Base-by-base conservation (phyloP, 768 basidiomycete species). In the Mycena belliarum region DNA sequence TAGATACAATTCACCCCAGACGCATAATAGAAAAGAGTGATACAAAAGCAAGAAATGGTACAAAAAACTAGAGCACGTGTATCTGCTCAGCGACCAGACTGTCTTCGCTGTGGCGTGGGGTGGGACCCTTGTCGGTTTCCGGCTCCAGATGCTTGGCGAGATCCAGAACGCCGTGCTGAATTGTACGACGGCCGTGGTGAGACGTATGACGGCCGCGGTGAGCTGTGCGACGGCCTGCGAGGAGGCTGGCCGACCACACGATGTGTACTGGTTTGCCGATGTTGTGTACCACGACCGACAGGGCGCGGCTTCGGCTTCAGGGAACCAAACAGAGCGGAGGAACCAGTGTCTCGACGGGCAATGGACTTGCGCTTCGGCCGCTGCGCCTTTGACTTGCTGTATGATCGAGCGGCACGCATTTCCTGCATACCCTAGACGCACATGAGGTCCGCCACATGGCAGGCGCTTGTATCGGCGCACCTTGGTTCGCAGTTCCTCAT, bases 361-460 rank as follows among this genome's bases (percentile, higher is more conserved):
- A 55, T 16, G 28, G 59, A 25, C 25, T 66, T 69, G 46, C 58
- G 61, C 37, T 41, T 59, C n/a, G 61, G 51, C 9, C n/a, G n/a
- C 8, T 43, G 32, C 20, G 57, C 35, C 58, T 54, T 64, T n/a
- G 52, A 56, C 50, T 64, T 56, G 57, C 63, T 66, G 54, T 68
- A 53, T 21, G 58, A 61, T 47, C 66, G 66, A 5, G 88, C 88
- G 26, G 79, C 79, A 48, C 74, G 75, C 85, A 90, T 90, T 71
- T 91, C 89, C 49, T 76, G 76, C 69, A 89, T 89, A 44, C 89
- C 89, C 76, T 83, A 63, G 9, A 52, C 40, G 49, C 33, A 55
- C 60, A 56, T 63, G 49, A 60, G 9, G 29, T 32, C 29, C 12
- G n/a, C 29, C 29, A 32, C 29, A 32, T 12, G 29, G 16, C 15